A percentile compares a stretch with the other conserved stretches of the same genome.
Conservation (phyloP, 768 basidiomycete species). For the Tricholomella constricta region DNA sequence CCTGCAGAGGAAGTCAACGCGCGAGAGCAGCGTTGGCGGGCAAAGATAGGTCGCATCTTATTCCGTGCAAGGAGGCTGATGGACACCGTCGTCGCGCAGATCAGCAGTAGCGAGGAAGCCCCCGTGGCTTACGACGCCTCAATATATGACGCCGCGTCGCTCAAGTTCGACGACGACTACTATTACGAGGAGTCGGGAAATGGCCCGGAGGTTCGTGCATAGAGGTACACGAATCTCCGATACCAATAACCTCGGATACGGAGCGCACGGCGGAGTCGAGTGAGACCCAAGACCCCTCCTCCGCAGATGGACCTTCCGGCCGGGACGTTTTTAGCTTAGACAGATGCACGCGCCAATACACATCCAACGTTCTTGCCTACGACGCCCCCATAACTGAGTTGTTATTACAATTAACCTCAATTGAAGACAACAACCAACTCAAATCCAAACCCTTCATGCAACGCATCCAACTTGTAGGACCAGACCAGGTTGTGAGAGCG, state of each 20-base stretch:
- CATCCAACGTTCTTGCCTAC: background rate
- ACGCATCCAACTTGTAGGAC: background rate
- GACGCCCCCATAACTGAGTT: background rate
- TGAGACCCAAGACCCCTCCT: too few relatives aligned
- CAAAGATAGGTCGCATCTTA: background rate
- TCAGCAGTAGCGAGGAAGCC: background rate
- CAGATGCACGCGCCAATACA: background rate
- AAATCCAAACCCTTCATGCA: background rate
- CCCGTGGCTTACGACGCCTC: background rate
- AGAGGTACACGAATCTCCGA: background rate
- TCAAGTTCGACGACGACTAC: background rate
- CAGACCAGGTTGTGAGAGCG: background rate
- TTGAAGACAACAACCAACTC: background rate
- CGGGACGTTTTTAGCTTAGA: slow-evolving; percentile 1
- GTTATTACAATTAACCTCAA: background rate
- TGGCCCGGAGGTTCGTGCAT: too few relatives aligned
- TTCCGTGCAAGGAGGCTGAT: background rate
- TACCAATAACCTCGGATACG: background rate
- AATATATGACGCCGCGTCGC: background rate
- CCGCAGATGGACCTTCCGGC: too few relatives aligned
- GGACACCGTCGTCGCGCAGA: background rate
- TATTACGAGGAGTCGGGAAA: background rate
- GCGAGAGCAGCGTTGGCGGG: background rate
- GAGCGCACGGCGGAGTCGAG: background rate
- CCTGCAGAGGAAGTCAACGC: background rate